Conservation (phyloP, 805 yeast genomes). For the Yueomyces sp. region DNA sequence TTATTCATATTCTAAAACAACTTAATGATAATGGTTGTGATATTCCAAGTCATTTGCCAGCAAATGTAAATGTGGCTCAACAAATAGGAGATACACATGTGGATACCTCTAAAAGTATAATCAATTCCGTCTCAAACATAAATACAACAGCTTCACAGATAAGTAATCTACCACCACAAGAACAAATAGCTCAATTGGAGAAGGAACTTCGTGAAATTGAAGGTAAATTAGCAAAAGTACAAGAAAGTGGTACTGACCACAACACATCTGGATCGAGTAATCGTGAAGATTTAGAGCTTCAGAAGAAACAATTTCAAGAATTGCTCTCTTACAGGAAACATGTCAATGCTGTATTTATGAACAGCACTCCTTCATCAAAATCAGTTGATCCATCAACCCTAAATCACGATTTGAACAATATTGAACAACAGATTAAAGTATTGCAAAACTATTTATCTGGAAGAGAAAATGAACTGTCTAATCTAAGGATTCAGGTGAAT, state of each 20-base stretch:
- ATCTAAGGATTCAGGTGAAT: not conserved
- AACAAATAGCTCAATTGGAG: conserved; percentile 28
- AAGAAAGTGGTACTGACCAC: conserved; percentile 26
- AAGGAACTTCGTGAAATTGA: conserved; percentile 70
- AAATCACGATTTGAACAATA: conserved; percentile 47
- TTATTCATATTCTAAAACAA: conserved; percentile 82
- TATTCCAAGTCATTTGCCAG: conserved; percentile 92
- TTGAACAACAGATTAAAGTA: conserved; percentile 63
- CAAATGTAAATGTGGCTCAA: not conserved
- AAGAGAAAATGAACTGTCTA: conserved; percentile 46
- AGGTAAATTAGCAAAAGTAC: conserved; percentile 34
- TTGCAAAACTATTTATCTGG: conserved; percentile 54
- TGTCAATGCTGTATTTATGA: conserved; percentile 16
- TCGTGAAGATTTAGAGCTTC: conserved; percentile 1
- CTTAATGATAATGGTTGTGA: conserved; percentile 67
- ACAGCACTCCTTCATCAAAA: conserved; percentile 9
- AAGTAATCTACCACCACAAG: not conserved
- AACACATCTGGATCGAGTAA: conserved; percentile 4
- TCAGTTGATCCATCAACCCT: conserved; percentile 34
- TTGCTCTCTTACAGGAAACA: conserved; percentile 64
- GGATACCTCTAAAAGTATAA: not conserved
- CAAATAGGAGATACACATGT: not conserved
- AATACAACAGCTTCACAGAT: conserved; percentile 16
- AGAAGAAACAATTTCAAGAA: conserved; percentile 64
- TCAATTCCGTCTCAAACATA: conserved; percentile 9